Base-by-base conservation (phyloP, 2,329 filamentous ascomycete genomes). In the Venturia aucupariae region DNA sequence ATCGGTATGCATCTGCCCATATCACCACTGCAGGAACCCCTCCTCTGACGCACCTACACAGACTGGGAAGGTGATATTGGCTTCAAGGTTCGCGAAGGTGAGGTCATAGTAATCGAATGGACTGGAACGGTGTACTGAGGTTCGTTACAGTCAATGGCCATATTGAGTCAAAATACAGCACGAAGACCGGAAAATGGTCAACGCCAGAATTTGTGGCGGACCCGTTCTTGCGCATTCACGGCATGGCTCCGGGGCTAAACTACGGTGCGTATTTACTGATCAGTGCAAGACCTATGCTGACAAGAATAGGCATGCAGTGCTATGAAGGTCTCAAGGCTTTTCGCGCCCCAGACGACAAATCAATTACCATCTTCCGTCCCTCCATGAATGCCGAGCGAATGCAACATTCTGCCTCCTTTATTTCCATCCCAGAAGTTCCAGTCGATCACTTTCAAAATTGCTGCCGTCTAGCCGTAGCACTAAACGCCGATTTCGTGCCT, bases 261-360 rank as follows among this genome's bases (percentile, higher is more conserved):
- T 99, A 99, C 76, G 92, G 70, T 68, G 65, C 19, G 54, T 62
- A 27, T 15, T 19, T 22, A 24, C 30, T 22, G 11, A 27, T n/a
- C 51, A n/a, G 51, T 17, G 6, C 24, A 32, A n/a, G 27, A 48
- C 19, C 38, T 1, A n/a, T n/a, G 15, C 46, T 61, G 61, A 65
- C 39, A 11, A 19, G 38, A 11, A 22, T 38, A 66, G 66, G 93
- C 65, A 92, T 96, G 74, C 94, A 97, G 79, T 93, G 91, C 71
- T 99, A 96, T 81, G 94, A 99, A 76, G 94, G 94, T n/a, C 86
- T 97, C 75, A 97, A 97, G 78, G 92, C 93, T 64, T 97, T 97
- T 83, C 91, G 93, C 67, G 81, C 82, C 2, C 89, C 91, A 22
- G 80, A 83, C 65, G 85, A 89, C 75, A 74, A 81, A 66, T 77